Percentiles rank a stretch among this genome's conserved stretches.
Conservation (phyloP, 2,329 filamentous ascomycete genomes). For the Diaporthe amygdali region DNA sequence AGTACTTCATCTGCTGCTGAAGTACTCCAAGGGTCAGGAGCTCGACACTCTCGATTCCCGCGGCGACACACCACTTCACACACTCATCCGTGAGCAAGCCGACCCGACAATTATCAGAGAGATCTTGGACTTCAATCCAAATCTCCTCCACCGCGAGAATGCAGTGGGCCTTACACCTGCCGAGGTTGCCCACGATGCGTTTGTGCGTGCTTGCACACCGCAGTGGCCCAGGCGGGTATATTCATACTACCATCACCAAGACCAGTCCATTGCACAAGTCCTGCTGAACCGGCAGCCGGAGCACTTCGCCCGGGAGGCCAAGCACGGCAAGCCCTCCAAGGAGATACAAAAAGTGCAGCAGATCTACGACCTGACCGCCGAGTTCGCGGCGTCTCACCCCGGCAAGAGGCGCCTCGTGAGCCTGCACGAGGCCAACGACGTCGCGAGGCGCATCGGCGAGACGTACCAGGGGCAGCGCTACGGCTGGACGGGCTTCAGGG, state of each 20-base stretch:
- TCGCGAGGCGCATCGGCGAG: constrained; percentile 35
- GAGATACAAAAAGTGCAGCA: background rate
- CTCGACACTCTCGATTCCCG: constrained; percentile 65
- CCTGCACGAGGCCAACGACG: constrained; percentile 57
- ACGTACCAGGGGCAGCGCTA: constrained; percentile 17
- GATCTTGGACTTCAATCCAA: constrained; percentile 61
- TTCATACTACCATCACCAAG: background rate
- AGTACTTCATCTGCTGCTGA: constrained; percentile 55
- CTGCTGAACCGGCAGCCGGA: constrained; percentile 22
- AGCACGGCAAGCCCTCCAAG: background rate
- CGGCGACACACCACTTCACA: constrained; percentile 70
- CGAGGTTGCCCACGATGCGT: constrained; percentile 67
- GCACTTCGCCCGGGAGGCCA: constrained; percentile 17
- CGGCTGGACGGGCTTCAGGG: constrained; percentile 7
- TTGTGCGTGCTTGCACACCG: constrained; percentile 44
- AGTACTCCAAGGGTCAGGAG: constrained; percentile 61
- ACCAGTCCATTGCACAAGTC: background rate
- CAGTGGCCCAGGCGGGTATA: background rate
- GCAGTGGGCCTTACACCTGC: constrained; percentile 75
- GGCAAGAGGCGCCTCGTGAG: constrained; percentile 56
- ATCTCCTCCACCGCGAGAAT: constrained; percentile 73
- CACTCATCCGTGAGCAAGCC: constrained; percentile 47
- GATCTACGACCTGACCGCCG: constrained; percentile 32
- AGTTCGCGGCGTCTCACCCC: constrained; percentile 33
- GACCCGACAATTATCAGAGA: constrained; percentile 43